These are phyloP conservation scores for Aristolochia californica DNA, from an alignment of 164 flowering plant species.

Conservation along the genomic window DNA sequence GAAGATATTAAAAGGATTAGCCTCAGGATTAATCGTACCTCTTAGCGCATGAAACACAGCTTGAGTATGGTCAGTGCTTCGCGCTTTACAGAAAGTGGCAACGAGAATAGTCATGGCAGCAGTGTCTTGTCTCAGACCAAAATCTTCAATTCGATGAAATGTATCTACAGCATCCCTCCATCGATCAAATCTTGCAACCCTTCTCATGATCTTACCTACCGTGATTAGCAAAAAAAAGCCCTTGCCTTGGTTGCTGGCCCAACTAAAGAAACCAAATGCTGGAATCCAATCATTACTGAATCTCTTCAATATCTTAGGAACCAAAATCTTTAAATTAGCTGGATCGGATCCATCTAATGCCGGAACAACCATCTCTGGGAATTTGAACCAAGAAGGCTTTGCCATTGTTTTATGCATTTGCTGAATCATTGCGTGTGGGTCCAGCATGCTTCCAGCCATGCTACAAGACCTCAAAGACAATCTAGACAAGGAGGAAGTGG, in stretches of 20 bases:
- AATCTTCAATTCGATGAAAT: constrained; percentile 31
- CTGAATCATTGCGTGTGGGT: too few species aligned
- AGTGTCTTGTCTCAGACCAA: constrained; percentile 37
- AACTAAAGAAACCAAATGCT: constrained; percentile 50
- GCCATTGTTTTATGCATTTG: too few species aligned
- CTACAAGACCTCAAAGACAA: constrained; percentile 30
- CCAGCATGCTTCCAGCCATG: constrained; percentile 25
- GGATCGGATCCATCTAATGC: constrained; percentile 28
- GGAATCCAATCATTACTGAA: constrained; percentile 47
- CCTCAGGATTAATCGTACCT: constrained; percentile 24
- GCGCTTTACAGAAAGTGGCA: constrained; percentile 48
- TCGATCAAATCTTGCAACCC: constrained; percentile 36
- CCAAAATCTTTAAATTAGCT: constrained; percentile 18
- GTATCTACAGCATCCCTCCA: constrained; percentile 34
- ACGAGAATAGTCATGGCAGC: constrained; percentile 34
- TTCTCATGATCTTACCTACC: constrained; percentile 44
- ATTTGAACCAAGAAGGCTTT: constrained; percentile 10
- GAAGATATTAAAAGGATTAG: constrained; percentile 40
- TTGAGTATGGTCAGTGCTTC: constrained; percentile 35
- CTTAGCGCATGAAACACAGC: constrained; percentile 34
- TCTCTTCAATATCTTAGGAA: constrained; percentile 36
- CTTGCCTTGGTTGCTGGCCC: constrained; percentile 37
- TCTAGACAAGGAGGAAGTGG: constrained; percentile 20
- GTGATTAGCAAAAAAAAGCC: constrained; percentile 37
- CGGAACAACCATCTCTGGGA: constrained; percentile 25